Evolutionary conservation across 192 early-diverging fungal species (phyloP).

Genomic region (Pilaira anomala): DNA sequence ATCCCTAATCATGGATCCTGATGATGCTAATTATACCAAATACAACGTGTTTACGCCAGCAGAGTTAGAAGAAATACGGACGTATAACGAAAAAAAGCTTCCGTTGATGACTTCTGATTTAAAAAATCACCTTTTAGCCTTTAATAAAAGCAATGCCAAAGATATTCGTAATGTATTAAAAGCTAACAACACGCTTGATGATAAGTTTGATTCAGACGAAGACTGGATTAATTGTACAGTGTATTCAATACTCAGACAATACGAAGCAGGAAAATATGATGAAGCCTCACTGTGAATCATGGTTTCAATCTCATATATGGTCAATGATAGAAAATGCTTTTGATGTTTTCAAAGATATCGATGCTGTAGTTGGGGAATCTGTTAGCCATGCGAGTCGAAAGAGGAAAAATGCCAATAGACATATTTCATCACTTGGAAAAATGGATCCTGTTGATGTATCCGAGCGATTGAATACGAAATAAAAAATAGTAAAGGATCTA

Average conservation of each 20-base stretch:
- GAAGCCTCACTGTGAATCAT: conserved; percentile 8
- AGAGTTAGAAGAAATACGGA: conserved; percentile 6
- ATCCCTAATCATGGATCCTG: conserved; percentile 4
- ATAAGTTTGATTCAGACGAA: conserved; percentile 8
- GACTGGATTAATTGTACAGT: conserved; percentile 6
- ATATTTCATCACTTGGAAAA: conserved; percentile 6
- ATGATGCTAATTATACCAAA: conserved; percentile 8
- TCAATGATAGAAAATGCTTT: conserved; percentile 8
- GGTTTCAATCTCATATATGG: conserved; percentile 6
- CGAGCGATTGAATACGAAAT: no score
- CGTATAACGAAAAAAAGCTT: conserved; percentile 8
- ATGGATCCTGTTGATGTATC: no score
- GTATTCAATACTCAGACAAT: conserved; percentile 8
- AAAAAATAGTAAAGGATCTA: no score
- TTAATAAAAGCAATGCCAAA: conserved; percentile 6
- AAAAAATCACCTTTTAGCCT: conserved; percentile 8
- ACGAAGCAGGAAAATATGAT: conserved; percentile 8
- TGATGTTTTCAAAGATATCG: conserved; percentile 8
- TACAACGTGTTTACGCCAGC: conserved; percentile 6
- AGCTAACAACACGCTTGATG: conserved; percentile 6
- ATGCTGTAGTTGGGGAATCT: conserved; percentile 5
- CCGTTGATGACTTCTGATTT: conserved; percentile 8
- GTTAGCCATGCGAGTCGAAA: conserved; percentile 8
- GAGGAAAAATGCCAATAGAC: conserved; percentile 1
- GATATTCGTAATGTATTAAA: conserved; percentile 8